phyloP scores from a whole-genome alignment of 1,284 basidiomycete species.

The Xerocomus minutiporus region DNA sequence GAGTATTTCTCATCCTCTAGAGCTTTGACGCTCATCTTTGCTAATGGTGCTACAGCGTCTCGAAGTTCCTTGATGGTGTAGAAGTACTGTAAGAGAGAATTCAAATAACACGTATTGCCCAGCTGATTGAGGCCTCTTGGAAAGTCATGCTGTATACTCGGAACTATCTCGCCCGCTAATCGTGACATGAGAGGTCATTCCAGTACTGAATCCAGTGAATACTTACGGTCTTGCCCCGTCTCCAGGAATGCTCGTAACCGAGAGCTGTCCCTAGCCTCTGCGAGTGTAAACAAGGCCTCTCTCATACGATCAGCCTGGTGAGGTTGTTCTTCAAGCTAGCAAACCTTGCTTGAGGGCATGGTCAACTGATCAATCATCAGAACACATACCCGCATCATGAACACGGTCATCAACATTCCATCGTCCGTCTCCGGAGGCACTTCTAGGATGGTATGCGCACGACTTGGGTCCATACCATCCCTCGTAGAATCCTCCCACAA shows the following conservation, averaged over 20 bases:
- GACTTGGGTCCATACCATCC: constrained; percentile 61
- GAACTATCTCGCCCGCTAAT: constrained; percentile 58
- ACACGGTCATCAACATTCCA: constrained; percentile 69
- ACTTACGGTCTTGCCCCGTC: constrained; percentile 70
- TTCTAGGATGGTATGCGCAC: constrained; percentile 72
- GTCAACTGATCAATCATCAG: constrained; percentile 3
- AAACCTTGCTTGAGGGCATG: constrained; percentile 7
- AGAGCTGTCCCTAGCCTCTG: constrained; percentile 69
- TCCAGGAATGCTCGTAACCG: constrained; percentile 62
- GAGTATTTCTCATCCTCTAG: constrained; percentile 66
- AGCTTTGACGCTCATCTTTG: constrained; percentile 49
- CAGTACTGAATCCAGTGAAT: constrained; percentile 1
- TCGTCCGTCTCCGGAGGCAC: constrained; percentile 71
- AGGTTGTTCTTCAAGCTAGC: constrained; percentile 67
- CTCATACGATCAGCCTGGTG: constrained; percentile 59
- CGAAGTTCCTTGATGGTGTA: constrained; percentile 90
- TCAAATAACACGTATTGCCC: constrained; percentile 91
- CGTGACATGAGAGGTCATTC: constrained; percentile 6
- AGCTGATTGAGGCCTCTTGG: constrained; percentile 89
- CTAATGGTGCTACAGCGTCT: constrained; percentile 65
- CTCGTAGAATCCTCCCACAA: constrained; percentile 53
- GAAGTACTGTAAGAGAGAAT: constrained; percentile 78
- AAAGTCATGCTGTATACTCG: constrained; percentile 54
- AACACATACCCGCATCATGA: constrained; percentile 61
- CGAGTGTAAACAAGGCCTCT: constrained; percentile 63